Conservation (phyloP, 306 rosid genomes). For the Morella rubra region DNA sequence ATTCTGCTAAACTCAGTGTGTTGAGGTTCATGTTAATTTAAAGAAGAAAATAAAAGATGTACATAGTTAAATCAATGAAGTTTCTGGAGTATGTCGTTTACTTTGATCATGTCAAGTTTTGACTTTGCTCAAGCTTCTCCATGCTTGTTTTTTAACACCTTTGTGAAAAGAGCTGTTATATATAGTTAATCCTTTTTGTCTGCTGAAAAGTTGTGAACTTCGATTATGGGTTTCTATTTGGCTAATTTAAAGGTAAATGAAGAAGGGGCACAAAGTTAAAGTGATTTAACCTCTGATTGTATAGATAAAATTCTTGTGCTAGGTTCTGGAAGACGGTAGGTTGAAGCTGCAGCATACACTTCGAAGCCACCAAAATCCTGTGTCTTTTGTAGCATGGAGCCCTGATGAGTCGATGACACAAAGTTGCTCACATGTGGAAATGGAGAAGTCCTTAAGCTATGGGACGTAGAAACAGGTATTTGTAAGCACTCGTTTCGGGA, state of each 20-base stretch:
- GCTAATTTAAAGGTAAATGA: conserved; percentile 12
- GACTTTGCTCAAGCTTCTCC: too few species aligned
- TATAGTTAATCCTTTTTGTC: not conserved
- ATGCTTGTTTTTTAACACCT: too few species aligned
- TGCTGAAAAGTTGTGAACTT: not conserved
- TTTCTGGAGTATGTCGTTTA: too few species aligned
- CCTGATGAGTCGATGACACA: conserved; percentile 89
- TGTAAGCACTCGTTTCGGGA: conserved; percentile 83
- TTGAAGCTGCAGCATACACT: conserved; percentile 61
- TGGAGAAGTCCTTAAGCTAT: conserved; percentile 79
- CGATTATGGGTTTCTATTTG: conserved; percentile 6
- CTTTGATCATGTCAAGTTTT: too few species aligned
- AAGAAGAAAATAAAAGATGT: too few species aligned
- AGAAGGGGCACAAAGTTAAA: conserved; percentile 1
- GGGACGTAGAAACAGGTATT: conserved; percentile 92
- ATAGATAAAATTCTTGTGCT: conserved; percentile 19
- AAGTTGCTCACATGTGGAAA: conserved; percentile 92
- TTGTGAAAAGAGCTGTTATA: too few species aligned
- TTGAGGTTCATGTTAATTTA: too few species aligned
- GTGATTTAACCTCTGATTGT: conserved; percentile 24
- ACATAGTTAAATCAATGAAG: too few species aligned
- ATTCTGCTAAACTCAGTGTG: too few species aligned
- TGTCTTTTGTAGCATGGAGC: conserved; percentile 95
- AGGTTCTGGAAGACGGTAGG: conserved; percentile 77
- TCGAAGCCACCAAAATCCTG: conserved; percentile 62